A percentile compares a stretch with the other conserved stretches of the same genome.
Conservation (phyloP, 305 asterid species). For the Fraxinus albicans region DNA sequence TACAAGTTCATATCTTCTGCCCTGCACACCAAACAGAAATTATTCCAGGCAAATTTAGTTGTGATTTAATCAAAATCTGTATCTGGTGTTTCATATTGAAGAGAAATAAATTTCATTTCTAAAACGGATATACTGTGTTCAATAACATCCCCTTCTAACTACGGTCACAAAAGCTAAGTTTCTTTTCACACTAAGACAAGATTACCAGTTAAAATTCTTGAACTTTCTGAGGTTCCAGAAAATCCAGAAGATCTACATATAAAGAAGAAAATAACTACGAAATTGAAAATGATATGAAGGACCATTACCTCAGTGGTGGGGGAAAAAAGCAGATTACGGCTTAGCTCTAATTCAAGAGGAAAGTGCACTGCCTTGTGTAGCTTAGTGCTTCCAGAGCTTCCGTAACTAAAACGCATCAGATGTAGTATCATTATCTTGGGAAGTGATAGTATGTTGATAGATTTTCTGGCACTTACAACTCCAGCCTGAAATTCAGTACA, state of each 20-base stretch:
- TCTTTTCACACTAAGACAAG: not conserved
- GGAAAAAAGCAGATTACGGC: constrained; percentile 75
- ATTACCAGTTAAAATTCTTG: not conserved
- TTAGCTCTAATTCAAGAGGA: constrained; percentile 67
- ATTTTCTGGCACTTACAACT: constrained; percentile 71
- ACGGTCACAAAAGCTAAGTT: not conserved
- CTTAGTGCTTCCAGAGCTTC: constrained; percentile 76
- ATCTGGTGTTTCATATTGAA: not conserved
- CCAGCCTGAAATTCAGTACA: constrained; percentile 49
- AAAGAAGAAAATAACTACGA: not conserved
- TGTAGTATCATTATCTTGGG: constrained; percentile 85
- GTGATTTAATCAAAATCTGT: not conserved
- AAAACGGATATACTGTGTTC: not conserved
- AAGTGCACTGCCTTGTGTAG: constrained; percentile 71
- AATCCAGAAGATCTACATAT: not conserved
- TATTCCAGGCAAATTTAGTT: not conserved
- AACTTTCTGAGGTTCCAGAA: too few species aligned
- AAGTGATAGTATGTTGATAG: constrained; percentile 62
- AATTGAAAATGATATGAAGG: constrained; percentile 8
- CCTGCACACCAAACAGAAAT: constrained; percentile 38
- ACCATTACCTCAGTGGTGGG: constrained; percentile 70
- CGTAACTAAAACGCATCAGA: constrained; percentile 79
- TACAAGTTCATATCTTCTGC: constrained; percentile 77
- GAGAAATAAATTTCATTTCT: not conserved
- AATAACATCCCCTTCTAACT: too few species aligned